A percentile compares a stretch with the other conserved stretches of the same genome.
Evolutionary conservation across 2,329 filamentous ascomycete species (phyloP).

Genomic region (Cladophialophora carrionii): DNA sequence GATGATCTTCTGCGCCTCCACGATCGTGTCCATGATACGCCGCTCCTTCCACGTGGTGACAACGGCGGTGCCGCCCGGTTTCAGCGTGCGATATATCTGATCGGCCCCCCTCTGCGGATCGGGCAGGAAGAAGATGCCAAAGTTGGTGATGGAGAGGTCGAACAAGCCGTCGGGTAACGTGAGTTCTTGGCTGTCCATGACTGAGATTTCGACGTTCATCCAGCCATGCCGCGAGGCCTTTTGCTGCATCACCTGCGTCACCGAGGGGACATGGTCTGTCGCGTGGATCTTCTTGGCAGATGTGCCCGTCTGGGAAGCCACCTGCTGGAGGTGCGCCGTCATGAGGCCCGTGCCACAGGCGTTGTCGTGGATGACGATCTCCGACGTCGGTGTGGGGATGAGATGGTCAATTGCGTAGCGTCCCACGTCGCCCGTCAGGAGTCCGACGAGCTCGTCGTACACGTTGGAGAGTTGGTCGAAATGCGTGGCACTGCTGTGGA

Average conservation of each 20-base stretch:
- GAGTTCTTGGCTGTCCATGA: slow-evolving; percentile 31
- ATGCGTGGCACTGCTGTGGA: not conserved
- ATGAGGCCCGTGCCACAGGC: slow-evolving; percentile 34
- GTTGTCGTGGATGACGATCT: slow-evolving; percentile 35
- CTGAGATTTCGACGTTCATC: slow-evolving; percentile 23
- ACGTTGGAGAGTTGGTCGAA: slow-evolving; percentile 17
- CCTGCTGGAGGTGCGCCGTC: slow-evolving; percentile 23
- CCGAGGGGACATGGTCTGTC: slow-evolving; percentile 29
- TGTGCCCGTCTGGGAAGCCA: slow-evolving; percentile 7
- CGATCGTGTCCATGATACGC: slow-evolving; percentile 18
- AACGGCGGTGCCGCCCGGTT: slow-evolving; percentile 27
- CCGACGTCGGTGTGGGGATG: not conserved
- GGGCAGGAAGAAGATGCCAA: slow-evolving; percentile 34
- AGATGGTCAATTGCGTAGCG: slow-evolving; percentile 6
- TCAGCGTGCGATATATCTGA: slow-evolving; percentile 36
- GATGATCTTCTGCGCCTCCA: slow-evolving; percentile 7
- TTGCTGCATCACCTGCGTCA: slow-evolving; percentile 19
- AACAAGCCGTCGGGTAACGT: slow-evolving; percentile 22
- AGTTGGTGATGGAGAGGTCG: slow-evolving; percentile 32
- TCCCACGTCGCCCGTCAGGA: slow-evolving; percentile 17
- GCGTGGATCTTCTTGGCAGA: slow-evolving; percentile 28
- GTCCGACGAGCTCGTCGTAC: slow-evolving; percentile 16
- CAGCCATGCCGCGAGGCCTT: slow-evolving; percentile 4
- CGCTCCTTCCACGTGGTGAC: slow-evolving; percentile 33
- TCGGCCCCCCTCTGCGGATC: slow-evolving; percentile 29